phyloP scores from a whole-genome alignment of 805 yeast species.

The Kuraishia hungarica region DNA sequence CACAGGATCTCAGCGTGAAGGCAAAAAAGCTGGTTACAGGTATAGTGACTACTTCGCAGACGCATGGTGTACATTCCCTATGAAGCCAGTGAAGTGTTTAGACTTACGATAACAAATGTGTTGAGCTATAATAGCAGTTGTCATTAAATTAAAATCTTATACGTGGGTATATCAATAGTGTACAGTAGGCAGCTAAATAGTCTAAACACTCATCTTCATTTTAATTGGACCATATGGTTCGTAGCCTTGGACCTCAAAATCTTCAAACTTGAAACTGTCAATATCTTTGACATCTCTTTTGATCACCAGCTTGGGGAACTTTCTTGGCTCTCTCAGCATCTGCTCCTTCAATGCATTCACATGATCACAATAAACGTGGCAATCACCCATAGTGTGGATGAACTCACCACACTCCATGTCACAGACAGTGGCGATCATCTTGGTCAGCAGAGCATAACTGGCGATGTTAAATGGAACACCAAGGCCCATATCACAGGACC shows the following conservation, averaged over 20 bases:
- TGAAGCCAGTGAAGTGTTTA: no score
- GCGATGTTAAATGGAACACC: constrained; percentile 99
- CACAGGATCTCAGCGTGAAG: background rate
- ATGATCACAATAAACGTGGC: constrained; percentile 92
- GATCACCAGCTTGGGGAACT: constrained; percentile 73
- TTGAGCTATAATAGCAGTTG: background rate
- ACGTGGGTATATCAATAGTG: background rate
- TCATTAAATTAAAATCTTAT: background rate
- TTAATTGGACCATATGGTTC: constrained; percentile 77
- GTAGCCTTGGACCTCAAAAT: constrained; percentile 74
- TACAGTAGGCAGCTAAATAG: constrained; percentile 4
- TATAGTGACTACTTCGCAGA: background rate
- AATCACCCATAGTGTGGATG: constrained; percentile 92
- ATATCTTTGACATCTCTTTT: constrained; percentile 60
- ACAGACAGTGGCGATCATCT: constrained; percentile 93
- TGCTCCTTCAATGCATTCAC: constrained; percentile 86
- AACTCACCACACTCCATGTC: constrained; percentile 95
- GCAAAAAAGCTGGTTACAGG: background rate
- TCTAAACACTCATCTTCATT: constrained; percentile 94
- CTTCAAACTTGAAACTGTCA: constrained; percentile 85
- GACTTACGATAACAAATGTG: background rate
- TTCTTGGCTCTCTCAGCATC: constrained; percentile 61
- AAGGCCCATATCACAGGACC: constrained; percentile 99
- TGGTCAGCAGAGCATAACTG: constrained; percentile 85
- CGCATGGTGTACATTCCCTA: background rate